phyloP scores from a whole-genome alignment of 768 basidiomycete genomes.

The Neoboletus brunneissimus region DNA sequence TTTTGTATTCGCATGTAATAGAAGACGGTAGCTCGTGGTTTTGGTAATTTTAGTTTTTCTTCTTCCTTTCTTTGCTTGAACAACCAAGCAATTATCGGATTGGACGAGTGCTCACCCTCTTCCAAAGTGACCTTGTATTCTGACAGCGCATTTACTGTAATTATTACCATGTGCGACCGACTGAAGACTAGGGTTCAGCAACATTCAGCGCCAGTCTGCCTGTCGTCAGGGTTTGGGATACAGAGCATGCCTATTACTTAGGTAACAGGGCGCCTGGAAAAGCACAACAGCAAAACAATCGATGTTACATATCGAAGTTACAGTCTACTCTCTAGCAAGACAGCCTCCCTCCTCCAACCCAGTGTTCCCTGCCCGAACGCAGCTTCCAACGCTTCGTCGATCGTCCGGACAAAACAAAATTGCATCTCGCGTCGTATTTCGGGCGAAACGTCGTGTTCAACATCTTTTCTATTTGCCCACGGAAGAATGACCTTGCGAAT shows the following conservation, averaged over 20 bases:
- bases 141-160: not conserved
- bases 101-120: conserved; percentile 1
- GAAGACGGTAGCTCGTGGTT: conserved; percentile 38
- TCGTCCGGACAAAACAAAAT: conserved; percentile 76
- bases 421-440: conserved; percentile 74
- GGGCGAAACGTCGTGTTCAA: conserved; percentile 77
- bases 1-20: conserved; percentile 55
- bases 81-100: conserved; percentile 13
- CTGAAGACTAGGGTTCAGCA: not conserved
- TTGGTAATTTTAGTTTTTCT: conserved; percentile 26
- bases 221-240: not conserved
- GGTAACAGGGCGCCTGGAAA: not conserved
- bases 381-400: conserved; percentile 78
- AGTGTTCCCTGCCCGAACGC: conserved; percentile 74
- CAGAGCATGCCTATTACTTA: not conserved
- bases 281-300: not conserved
- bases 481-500: conserved; percentile 84
- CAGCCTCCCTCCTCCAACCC: conserved; percentile 56
- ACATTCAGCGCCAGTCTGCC: not conserved
- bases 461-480: conserved; percentile 81
- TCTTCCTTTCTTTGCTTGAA: conserved; percentile 2
- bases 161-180: not conserved
- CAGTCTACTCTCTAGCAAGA: conserved; percentile 54
- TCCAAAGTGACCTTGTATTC: conserved; percentile 8
- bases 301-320: conserved; percentile 20